phyloP scores from a whole-genome alignment of 2,329 filamentous ascomycete genomes.

The Hortaea sp. region DNA sequence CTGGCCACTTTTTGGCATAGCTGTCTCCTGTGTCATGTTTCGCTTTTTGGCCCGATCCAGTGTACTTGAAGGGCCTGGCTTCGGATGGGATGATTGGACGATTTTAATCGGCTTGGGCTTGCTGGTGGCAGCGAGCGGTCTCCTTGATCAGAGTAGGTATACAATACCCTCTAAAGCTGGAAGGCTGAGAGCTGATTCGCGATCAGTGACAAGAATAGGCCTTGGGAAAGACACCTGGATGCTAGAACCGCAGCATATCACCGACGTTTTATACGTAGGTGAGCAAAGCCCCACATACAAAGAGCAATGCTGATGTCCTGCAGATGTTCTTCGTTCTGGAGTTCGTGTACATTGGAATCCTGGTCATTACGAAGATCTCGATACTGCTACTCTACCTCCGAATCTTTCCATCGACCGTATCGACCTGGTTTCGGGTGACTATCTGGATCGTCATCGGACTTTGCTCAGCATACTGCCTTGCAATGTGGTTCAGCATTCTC shows the following conservation, averaged over 20 bases:
- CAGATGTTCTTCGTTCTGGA: constrained; percentile 3
- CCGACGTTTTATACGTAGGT: constrained; percentile 1
- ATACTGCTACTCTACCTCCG: constrained; percentile 7
- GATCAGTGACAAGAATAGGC: constrained; percentile 1
- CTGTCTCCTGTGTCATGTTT: background rate
- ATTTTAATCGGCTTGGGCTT: background rate
- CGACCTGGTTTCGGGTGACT: constrained; percentile 1
- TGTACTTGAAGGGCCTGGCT: background rate
- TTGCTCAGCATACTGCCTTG: background rate
- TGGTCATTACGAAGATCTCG: constrained; percentile 4
- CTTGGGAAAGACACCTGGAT: constrained; percentile 3
- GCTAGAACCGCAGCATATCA: background rate
- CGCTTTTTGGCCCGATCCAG: background rate
- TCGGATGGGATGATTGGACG: constrained; percentile 1
- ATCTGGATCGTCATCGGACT: constrained; percentile 1
- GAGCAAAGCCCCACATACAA: background rate
- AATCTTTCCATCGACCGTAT: constrained; percentile 3
- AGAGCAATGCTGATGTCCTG: background rate
- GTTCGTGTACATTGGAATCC: constrained; percentile 1
- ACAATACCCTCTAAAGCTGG: background rate
- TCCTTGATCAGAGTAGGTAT: constrained; percentile 1
- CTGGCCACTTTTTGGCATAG: background rate
- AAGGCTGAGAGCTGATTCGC: background rate
- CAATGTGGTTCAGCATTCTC: background rate
- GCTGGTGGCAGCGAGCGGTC: background rate